Percentiles rank a stretch among this genome's conserved stretches.
phyloP scores from a whole-genome alignment of 345 rosid genomes.

The Syzygium oleosum region DNA sequence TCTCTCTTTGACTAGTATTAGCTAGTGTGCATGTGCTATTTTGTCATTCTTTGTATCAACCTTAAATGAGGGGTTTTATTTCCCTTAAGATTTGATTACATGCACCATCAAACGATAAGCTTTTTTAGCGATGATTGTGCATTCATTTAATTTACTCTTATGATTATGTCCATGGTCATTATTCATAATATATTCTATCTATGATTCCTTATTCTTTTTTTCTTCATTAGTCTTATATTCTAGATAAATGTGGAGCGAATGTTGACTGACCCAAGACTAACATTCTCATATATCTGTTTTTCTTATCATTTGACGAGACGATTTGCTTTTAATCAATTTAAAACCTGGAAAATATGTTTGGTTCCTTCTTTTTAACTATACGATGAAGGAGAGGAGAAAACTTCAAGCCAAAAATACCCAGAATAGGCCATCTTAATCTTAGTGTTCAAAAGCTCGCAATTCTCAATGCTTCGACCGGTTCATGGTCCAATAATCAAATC shows the following conservation, averaged over 20 bases:
- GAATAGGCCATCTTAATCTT: neutral
- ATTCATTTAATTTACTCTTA: neutral
- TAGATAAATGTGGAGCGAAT: neutral
- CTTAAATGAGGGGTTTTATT: too few species aligned
- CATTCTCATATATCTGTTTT: neutral
- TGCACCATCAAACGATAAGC: neutral
- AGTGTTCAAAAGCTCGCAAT: neutral
- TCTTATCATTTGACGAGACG: neutral
- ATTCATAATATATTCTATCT: neutral
- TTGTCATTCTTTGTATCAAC: neutral
- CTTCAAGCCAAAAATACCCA: neutral
- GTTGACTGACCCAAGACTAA: neutral
- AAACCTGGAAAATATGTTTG: neutral
- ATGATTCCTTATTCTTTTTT: neutral
- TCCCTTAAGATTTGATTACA: too few species aligned
- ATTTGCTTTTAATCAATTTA: neutral
- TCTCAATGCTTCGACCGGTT: neutral
- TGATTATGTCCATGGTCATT: neutral
- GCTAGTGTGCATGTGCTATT: neutral
- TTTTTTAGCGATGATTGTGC: neutral
- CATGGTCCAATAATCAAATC: neutral
- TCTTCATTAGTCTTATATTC: neutral
- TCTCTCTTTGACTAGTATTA: neutral
- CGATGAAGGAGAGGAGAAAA: neutral
- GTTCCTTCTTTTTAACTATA: neutral